These are phyloP conservation scores for Cercospora sesami DNA, from an alignment of 2,329 filamentous ascomycete species.

Conservation along the genomic window DNA sequence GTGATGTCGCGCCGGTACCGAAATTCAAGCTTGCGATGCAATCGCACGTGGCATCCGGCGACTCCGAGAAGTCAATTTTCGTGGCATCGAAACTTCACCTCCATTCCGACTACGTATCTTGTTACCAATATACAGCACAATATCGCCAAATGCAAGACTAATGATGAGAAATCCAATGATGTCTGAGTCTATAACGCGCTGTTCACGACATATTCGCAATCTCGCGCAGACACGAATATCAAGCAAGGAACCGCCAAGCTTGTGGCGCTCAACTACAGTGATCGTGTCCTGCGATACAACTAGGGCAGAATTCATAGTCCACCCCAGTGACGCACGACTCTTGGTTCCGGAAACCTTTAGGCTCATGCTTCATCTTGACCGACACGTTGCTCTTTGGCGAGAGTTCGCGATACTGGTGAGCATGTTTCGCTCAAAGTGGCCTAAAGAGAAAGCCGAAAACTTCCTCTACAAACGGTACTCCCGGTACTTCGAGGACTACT, in stretches of 20 bases:
- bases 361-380: background rate
- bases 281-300: background rate
- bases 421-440: background rate
- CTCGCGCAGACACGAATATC: background rate
- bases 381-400: background rate
- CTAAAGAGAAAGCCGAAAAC: background rate
- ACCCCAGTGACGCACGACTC: background rate
- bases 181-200: background rate
- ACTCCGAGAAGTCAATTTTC: background rate
- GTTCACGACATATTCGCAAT: background rate
- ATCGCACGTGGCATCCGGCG: background rate
- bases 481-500: background rate
- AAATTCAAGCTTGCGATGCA: background rate
- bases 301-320: background rate
- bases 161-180: background rate
- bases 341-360: background rate
- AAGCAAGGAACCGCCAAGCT: background rate
- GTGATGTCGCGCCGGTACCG: background rate
- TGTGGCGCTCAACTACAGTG: background rate
- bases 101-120: background rate
- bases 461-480: background rate
- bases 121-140: background rate
- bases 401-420: background rate
- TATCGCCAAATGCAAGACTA: background rate
- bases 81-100: background rate